Percentiles rank a stretch among this genome's conserved stretches.
phyloP scores from a whole-genome alignment of 441 rosid species.

The Croton laevigatus region DNA sequence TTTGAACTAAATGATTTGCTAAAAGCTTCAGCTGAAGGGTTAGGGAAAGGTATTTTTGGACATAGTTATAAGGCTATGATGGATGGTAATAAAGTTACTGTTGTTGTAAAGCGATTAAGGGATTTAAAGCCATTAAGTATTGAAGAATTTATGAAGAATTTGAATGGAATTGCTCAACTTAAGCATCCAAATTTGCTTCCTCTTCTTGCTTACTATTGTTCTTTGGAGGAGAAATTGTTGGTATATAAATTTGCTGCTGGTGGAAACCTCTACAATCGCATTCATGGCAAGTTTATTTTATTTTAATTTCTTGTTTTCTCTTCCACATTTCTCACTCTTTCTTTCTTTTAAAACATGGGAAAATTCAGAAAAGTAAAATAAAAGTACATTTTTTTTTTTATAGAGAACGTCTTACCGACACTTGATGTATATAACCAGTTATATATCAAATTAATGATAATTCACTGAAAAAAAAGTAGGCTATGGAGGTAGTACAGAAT shows the following conservation, averaged over 20 bases:
- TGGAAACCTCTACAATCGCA: constrained; percentile 49
- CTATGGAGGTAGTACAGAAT: too few species aligned
- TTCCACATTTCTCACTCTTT: not conserved
- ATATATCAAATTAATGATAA: too few species aligned
- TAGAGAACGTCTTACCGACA: too few species aligned
- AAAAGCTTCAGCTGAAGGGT: constrained; percentile 46
- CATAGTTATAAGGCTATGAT: constrained; percentile 40
- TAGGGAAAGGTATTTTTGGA: constrained; percentile 50
- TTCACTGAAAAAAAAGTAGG: too few species aligned
- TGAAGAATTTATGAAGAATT: constrained; percentile 39
- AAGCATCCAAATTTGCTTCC: constrained; percentile 57
- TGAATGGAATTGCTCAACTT: constrained; percentile 26
- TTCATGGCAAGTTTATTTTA: constrained; percentile 34
- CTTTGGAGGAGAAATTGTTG: constrained; percentile 47
- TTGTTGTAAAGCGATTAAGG: constrained; percentile 44
- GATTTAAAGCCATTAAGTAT: constrained; percentile 44
- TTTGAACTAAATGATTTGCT: constrained; percentile 43
- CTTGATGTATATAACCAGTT: too few species aligned
- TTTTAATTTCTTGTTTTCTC: not conserved
- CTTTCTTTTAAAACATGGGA: too few species aligned
- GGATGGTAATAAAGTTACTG: constrained; percentile 24
- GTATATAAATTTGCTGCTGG: constrained; percentile 38
- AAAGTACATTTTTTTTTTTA: too few species aligned
- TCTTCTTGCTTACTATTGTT: constrained; percentile 45
- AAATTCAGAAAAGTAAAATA: too few species aligned